Evolutionary conservation across 352 stramenopile genomes (phyloP).

Genomic region (Phytophthora megakarya): DNA sequence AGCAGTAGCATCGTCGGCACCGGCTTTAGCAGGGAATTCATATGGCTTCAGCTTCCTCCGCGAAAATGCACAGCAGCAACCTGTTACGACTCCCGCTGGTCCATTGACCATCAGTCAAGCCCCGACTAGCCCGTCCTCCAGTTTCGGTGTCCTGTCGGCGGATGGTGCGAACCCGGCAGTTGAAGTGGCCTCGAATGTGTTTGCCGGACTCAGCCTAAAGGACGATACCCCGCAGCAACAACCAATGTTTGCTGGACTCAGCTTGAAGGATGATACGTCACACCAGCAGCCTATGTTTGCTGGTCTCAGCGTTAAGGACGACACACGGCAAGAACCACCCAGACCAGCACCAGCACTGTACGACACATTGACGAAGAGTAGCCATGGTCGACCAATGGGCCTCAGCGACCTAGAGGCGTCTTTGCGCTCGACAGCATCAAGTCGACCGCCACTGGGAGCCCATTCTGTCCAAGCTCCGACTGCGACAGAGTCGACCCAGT

Average conservation of each 20-base stretch:
- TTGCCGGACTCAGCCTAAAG: conserved; percentile 60
- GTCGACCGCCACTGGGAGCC: conserved; percentile 6
- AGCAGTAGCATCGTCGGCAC: conserved; percentile 15
- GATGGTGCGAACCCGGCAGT: conserved; percentile 12
- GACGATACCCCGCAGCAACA: conserved; percentile 19
- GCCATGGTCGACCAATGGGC: conserved; percentile 49
- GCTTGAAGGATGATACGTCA: conserved; percentile 33
- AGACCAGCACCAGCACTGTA: conserved; percentile 32
- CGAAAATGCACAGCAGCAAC: conserved; percentile 27
- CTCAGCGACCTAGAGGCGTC: conserved; percentile 50
- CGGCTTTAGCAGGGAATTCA: conserved; percentile 37
- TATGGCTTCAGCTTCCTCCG: conserved; percentile 56
- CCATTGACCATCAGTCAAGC: conserved; percentile 27
- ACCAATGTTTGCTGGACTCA: conserved; percentile 62
- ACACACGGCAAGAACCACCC: conserved; percentile 11
- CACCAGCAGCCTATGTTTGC: conserved; percentile 47
- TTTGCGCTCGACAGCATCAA: conserved; percentile 37
- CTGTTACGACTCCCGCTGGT: neutral
- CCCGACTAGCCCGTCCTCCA: conserved; percentile 42
- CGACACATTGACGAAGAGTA: conserved; percentile 45
- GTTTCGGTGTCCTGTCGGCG: conserved; percentile 43
- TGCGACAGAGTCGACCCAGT: conserved; percentile 37
- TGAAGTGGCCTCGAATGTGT: conserved; percentile 46
- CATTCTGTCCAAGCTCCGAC: conserved; percentile 1
- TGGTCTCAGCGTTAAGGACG: conserved; percentile 51